phyloP scores from a whole-genome alignment of 2,329 filamentous ascomycete species.

The Leptographium procerum region DNA sequence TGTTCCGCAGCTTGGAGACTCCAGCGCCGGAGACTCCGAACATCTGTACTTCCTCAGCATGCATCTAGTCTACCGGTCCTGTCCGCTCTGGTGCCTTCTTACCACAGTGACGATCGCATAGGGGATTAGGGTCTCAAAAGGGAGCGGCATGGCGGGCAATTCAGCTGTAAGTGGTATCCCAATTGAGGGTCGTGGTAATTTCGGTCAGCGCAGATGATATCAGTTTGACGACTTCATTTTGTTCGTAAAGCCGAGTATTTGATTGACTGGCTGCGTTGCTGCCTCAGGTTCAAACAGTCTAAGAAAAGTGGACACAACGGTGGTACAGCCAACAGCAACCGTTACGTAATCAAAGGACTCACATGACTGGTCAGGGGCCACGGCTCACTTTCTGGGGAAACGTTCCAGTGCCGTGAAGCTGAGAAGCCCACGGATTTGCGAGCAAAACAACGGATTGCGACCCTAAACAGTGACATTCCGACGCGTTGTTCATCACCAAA shows the following conservation, averaged over 20 bases:
- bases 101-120: conserved; percentile 54
- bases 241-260: conserved; percentile 3
- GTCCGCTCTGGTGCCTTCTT: conserved; percentile 18
- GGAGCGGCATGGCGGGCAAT: conserved; percentile 42
- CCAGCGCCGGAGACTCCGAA: conserved; percentile 50
- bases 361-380: background rate
- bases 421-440: background rate
- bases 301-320: background rate
- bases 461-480: background rate
- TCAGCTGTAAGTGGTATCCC: background rate
- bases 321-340: background rate
- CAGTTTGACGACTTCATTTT: background rate
- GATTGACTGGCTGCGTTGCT: background rate
- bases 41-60: conserved; percentile 35
- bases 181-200: conserved; percentile 8
- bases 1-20: conserved; percentile 42
- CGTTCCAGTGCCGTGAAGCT: background rate
- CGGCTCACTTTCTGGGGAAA: conserved; percentile 1
- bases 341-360: background rate
- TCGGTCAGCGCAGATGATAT: background rate
- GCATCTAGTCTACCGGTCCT: no score
- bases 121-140: conserved; percentile 52
- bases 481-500: conserved; percentile 12
- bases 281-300: background rate
- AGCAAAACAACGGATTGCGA: conserved; percentile 2